These are phyloP conservation scores for Lentinus tigrinus DNA, from an alignment of 768 basidiomycete species.

Conservation along the genomic window DNA sequence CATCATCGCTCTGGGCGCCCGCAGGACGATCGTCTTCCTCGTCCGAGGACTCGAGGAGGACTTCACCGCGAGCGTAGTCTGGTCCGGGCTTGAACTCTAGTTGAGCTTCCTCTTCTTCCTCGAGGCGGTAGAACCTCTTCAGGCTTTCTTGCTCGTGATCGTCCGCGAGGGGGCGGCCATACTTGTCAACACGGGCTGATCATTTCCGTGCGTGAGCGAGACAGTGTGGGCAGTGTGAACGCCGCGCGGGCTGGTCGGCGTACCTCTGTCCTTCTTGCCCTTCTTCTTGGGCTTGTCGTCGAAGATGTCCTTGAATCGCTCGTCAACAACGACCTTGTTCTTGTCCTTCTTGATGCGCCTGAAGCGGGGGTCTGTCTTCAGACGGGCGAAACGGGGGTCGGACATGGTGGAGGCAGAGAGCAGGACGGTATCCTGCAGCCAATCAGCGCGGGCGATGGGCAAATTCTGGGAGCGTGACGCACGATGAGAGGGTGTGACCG, in stretches of 20 bases:
- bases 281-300: slow-evolving; percentile 43
- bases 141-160: slow-evolving; percentile 74
- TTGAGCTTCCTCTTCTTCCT: slow-evolving; percentile 40
- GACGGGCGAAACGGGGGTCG: slow-evolving; percentile 84
- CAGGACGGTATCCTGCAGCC: slow-evolving; percentile 4
- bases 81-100: slow-evolving; percentile 25
- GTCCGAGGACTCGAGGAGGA: slow-evolving; percentile 83
- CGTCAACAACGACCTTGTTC: slow-evolving; percentile 85
- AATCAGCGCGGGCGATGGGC: slow-evolving; percentile 10
- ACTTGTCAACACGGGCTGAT: slow-evolving; percentile 80
- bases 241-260: slow-evolving; percentile 2
- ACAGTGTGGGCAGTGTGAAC: slow-evolving; percentile 1
- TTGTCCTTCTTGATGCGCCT: slow-evolving; percentile 76
- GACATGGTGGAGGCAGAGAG: slow-evolving; percentile 45
- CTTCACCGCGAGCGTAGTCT: slow-evolving; percentile 91
- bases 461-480: slow-evolving; percentile 14
- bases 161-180: slow-evolving; percentile 71
- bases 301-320: slow-evolving; percentile 85
- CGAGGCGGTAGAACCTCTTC: slow-evolving; percentile 77
- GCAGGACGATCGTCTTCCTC: slow-evolving; percentile 53
- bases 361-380: slow-evolving; percentile 93
- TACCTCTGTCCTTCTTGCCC: slow-evolving; percentile 30
- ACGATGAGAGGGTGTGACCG: slow-evolving; percentile 1
- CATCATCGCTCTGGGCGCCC: slow-evolving; percentile 31
- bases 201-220: slow-evolving; percentile 5